Evolutionary conservation across 345 rosid species (phyloP).

Genomic region (Syzygium aromaticum): DNA sequence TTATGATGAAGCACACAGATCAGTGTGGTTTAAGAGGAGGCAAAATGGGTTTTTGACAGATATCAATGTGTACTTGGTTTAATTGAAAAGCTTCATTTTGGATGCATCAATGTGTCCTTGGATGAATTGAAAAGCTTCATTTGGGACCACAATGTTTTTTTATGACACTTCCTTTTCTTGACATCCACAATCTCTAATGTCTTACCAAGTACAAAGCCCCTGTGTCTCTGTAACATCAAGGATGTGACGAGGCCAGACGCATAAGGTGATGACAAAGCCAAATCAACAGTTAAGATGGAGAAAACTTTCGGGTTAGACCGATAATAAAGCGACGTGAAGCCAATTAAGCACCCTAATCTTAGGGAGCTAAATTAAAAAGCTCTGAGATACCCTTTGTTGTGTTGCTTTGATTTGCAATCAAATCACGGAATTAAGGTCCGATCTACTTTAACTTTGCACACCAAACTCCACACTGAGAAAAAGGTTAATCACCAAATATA

Average conservation of each 20-base stretch:
- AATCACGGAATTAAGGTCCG: not conserved
- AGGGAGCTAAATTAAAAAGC: not conserved
- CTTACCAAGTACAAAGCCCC: not conserved
- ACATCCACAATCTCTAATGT: not conserved
- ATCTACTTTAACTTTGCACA: not conserved
- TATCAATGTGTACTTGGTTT: not conserved
- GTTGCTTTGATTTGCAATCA: not conserved
- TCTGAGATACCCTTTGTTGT: not conserved
- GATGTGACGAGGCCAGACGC: not conserved
- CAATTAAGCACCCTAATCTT: not conserved
- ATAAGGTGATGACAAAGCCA: not conserved
- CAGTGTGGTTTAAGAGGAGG: not conserved
- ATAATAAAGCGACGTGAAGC: not conserved
- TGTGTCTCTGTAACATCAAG: not conserved
- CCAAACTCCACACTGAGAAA: not conserved
- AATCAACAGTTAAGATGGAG: not conserved
- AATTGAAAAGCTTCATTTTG: not conserved
- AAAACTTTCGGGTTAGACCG: not conserved
- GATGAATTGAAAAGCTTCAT: not conserved
- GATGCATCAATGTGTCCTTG: not conserved
- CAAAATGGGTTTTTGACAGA: not conserved
- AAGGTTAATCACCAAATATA: not conserved
- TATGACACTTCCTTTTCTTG: not conserved
- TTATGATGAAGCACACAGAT: not conserved
- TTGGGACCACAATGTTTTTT: not conserved